A percentile compares a stretch with the other conserved stretches of the same genome.
These are phyloP conservation scores for Talaromyces rugulosus DNA, from an alignment of 2,329 filamentous ascomycete species.

Conservation along the genomic window DNA sequence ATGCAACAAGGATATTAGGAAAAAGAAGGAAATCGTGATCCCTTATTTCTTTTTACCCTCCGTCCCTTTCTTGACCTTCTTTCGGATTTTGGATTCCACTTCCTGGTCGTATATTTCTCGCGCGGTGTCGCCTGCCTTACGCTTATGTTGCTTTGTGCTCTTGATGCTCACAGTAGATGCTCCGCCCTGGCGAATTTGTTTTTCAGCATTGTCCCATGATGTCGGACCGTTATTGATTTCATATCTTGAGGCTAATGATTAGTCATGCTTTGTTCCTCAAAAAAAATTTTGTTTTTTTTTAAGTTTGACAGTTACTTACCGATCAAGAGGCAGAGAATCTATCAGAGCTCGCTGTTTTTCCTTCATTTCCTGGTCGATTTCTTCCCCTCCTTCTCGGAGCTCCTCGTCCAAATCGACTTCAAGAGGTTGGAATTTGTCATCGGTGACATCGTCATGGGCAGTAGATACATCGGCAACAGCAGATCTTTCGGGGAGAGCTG, in stretches of 20 bases:
- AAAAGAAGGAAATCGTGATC: slow-evolving; percentile 6
- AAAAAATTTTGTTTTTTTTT: too few species aligned
- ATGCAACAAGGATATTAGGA: slow-evolving; percentile 1
- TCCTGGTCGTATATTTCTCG: slow-evolving; percentile 46
- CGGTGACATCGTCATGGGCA: slow-evolving; percentile 64
- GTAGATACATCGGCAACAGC: slow-evolving; percentile 45
- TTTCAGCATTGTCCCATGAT: slow-evolving; percentile 63
- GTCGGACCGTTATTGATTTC: slow-evolving; percentile 45
- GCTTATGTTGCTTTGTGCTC: slow-evolving; percentile 64
- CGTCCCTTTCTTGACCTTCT: slow-evolving; percentile 43
- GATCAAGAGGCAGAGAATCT: slow-evolving; percentile 81
- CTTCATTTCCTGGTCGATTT: slow-evolving; percentile 65
- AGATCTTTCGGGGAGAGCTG: slow-evolving; percentile 54
- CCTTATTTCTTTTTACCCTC: slow-evolving; percentile 35
- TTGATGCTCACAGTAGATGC: slow-evolving; percentile 68
- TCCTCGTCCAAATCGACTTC: slow-evolving; percentile 72
- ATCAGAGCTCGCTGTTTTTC: slow-evolving; percentile 85
- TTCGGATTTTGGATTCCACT: slow-evolving; percentile 39
- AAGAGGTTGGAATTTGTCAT: slow-evolving; percentile 67
- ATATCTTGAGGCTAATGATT: slow-evolving; percentile 37
- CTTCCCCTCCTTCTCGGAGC: slow-evolving; percentile 75
- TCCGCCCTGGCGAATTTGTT: slow-evolving; percentile 62
- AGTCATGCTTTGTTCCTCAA: slow-evolving; percentile 30
- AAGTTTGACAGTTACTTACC: slow-evolving; percentile 51
- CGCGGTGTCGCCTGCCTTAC: slow-evolving; percentile 62